Evolutionary conservation across 371 early-diverging fungal species (phyloP).

Genomic region (Mucor piriformis): DNA sequence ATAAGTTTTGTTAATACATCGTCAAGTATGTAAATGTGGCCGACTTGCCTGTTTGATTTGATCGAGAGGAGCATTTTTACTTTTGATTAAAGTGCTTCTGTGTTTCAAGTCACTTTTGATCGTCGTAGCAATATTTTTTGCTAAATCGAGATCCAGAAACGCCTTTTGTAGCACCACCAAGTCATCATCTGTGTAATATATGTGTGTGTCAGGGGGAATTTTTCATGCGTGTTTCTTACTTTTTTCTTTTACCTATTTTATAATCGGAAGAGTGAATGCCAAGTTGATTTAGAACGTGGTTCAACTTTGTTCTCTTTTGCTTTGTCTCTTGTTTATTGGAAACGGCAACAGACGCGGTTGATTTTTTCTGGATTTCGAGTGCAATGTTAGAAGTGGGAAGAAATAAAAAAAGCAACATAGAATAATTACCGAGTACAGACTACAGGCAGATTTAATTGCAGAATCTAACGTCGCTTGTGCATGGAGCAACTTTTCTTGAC

Average conservation of each 20-base stretch:
- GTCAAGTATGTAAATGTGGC: neutral
- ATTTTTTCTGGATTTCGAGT: too few species aligned
- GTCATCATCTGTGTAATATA: constrained; percentile 15
- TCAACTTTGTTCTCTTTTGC: neutral
- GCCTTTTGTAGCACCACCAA: constrained; percentile 29
- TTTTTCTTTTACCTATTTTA: neutral
- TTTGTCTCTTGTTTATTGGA: too few species aligned
- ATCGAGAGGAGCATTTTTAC: constrained; percentile 8
- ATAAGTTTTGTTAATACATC: neutral
- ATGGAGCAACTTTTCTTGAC: constrained; percentile 17
- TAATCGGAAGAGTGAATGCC: too few species aligned
- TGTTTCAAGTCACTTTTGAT: constrained; percentile 33
- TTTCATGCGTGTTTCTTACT: neutral
- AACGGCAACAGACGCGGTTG: too few species aligned
- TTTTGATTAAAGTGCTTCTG: constrained; percentile 34
- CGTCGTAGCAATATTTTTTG: constrained; percentile 33
- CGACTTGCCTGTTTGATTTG: constrained; percentile 9
- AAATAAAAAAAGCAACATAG: too few species aligned
- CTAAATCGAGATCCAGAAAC: constrained; percentile 30
- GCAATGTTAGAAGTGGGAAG: too few species aligned
- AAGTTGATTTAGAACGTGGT: neutral
- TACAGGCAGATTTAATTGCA: constrained; percentile 28
- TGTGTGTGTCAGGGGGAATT: neutral
- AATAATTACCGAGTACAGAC: constrained; percentile 20
- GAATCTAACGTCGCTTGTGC: constrained; percentile 36